Percentiles rank a stretch among this genome's conserved stretches.
Evolutionary conservation across 2,329 filamentous ascomycete genomes (phyloP).

Genomic region (Zarea fungicola): DNA sequence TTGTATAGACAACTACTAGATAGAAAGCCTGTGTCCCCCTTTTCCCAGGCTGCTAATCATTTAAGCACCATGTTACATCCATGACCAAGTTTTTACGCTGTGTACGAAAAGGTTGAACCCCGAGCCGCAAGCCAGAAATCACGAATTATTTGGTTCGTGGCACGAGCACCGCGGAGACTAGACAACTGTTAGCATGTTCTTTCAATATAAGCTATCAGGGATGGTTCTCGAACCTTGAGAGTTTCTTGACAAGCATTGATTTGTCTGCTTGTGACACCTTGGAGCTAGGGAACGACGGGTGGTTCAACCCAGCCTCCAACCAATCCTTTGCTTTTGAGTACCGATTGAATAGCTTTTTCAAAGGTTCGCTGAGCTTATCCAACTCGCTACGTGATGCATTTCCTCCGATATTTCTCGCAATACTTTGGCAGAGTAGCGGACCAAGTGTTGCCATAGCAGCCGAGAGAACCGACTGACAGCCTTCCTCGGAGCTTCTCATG

Average conservation of each 20-base stretch:
- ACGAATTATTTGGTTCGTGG: slow-evolving; percentile 61
- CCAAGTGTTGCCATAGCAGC: slow-evolving; percentile 55
- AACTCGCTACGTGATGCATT: slow-evolving; percentile 66
- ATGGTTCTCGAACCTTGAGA: slow-evolving; percentile 47
- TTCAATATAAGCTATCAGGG: neutral
- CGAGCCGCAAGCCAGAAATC: slow-evolving; percentile 70
- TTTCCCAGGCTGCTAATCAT: neutral
- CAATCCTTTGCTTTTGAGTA: slow-evolving; percentile 53
- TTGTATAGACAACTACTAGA: neutral
- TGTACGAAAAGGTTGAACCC: slow-evolving; percentile 56
- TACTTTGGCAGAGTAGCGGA: slow-evolving; percentile 51
- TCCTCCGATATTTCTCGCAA: slow-evolving; percentile 63
- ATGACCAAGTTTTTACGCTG: slow-evolving; percentile 34
- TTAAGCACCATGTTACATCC: neutral
- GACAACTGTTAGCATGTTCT: slow-evolving; percentile 2
- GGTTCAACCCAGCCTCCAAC: slow-evolving; percentile 56
- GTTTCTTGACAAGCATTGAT: slow-evolving; percentile 57
- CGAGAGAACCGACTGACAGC: slow-evolving; percentile 30
- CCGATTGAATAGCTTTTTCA: slow-evolving; percentile 61
- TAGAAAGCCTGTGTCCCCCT: neutral
- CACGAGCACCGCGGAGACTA: slow-evolving; percentile 57
- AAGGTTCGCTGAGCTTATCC: slow-evolving; percentile 63
- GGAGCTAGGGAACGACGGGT: slow-evolving; percentile 52
- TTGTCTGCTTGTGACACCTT: slow-evolving; percentile 57
- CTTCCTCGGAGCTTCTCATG: neutral